Base-by-base conservation (phyloP, 257 asterid genomes). In the Przewalskia tangutica region DNA sequence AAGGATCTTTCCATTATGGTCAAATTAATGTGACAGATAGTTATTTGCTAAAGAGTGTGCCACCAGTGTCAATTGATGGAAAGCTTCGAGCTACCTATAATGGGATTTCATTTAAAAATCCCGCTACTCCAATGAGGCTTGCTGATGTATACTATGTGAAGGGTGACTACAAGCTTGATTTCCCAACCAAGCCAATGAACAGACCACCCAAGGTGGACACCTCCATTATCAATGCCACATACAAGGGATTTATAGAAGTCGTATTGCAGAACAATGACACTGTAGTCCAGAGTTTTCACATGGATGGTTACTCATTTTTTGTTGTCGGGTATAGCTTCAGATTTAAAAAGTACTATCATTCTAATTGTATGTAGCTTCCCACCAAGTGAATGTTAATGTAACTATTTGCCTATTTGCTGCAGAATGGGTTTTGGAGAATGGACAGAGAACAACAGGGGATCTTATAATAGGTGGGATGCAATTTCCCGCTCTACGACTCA, bases 1-100 rank as follows among this genome's bases (percentile, higher is more conserved):
- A 96, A 87, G 99, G 99, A 51, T 96, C 99, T 8, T 96, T 91
- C 85, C 98, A 86, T 82, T 96, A 96, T 23, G 98, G 98, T 81
- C 84, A 88, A 60, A 92, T 96, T 81, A 94, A 92, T 42, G 94
- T 96, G 12, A 94, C 98, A 3, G 93, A 93, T 77, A 62, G 79
- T 18, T 96, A 96, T 81, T 66, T 90, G 17, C 86, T 96, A 75
- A 85, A 62, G 88, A 92, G 90, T 63, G 64, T 78, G 50, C 97
- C 98, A 7, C 95, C 91, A 14, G 59, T 79, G 65, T 86, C 13
- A 13, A 90, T 96, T 32, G 85, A 86, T 84, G 98, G 98, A 63
- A 94, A 91, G 77, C 88, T 84, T 10, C 87, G 94, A 82, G 90
- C 98, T 62, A 77, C 95, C 0, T 92, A 85, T 82, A 96, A 96